Evolutionary conservation across 73 alveolate genomes (phyloP).

Genomic region (Blepharisma japonicum): DNA sequence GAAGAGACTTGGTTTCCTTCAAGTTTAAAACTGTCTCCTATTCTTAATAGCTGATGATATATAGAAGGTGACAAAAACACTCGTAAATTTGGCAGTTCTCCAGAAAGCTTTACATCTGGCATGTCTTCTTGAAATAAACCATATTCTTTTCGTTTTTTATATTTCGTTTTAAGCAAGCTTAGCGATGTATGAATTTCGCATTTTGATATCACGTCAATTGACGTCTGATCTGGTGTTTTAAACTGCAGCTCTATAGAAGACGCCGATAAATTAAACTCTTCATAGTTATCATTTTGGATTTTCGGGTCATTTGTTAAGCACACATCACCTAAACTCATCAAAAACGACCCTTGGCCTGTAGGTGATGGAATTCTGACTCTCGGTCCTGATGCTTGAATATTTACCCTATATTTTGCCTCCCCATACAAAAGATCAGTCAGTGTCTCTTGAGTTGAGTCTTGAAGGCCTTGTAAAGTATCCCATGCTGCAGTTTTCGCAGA

Average conservation of each 20-base stretch:
- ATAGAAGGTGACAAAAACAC: constrained; percentile 11
- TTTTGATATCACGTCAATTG: neutral
- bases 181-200: neutral
- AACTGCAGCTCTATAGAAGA: neutral
- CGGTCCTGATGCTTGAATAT: neutral
- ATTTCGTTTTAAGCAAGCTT: neutral
- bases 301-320: neutral
- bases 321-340: neutral
- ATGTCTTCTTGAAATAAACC: neutral
- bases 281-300: neutral
- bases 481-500: constrained; percentile 24
- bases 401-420: neutral
- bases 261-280: neutral
- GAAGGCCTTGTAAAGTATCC: constrained; percentile 9
- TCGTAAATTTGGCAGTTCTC: neutral
- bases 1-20: neutral
- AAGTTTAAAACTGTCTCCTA: neutral
- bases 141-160: neutral
- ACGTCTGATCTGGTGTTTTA: neutral
- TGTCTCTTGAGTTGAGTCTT: constrained; percentile 7
- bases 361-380: neutral
- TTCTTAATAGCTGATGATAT: neutral
- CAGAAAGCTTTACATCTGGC: neutral
- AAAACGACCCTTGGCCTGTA: constrained; percentile 1
- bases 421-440: neutral